These are phyloP conservation scores for Asparagopsis taxiformis DNA, from an alignment of 31 red algal genomes.

Conservation along the genomic window DNA sequence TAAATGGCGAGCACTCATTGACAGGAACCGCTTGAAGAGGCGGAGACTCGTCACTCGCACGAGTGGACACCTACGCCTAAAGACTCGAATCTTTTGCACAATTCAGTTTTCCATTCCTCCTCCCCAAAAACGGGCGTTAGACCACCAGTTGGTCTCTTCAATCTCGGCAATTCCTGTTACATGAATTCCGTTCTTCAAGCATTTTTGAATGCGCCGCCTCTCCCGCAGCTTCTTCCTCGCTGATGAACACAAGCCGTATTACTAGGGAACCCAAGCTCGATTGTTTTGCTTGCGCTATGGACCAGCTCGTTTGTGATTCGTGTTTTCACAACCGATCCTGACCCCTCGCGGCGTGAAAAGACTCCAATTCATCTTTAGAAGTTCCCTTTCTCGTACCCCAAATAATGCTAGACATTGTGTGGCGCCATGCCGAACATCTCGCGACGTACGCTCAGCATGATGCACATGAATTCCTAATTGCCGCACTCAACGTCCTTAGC, in stretches of 20 bases:
- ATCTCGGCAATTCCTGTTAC: constrained; percentile 96
- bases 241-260: constrained; percentile 67
- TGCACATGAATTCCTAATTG: constrained; percentile 92
- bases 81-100: constrained; percentile 40
- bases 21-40: constrained; percentile 16
- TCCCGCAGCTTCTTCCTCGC: constrained; percentile 88
- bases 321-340: constrained; percentile 44
- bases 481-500: constrained; percentile 73
- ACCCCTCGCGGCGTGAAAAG: constrained; percentile 30
- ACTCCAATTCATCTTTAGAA: constrained; percentile 27
- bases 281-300: constrained; percentile 78
- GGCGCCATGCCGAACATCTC: constrained; percentile 80
- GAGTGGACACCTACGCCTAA: constrained; percentile 59
- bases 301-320: constrained; percentile 59
- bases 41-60: constrained; percentile 31
- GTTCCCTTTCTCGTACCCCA: constrained; percentile 83
- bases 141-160: constrained; percentile 76
- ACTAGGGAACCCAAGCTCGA: constrained; percentile 28
- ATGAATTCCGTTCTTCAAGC: constrained; percentile 96
- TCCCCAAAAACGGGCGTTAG: constrained; percentile 18
- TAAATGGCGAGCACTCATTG: not conserved
- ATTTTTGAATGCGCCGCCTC: constrained; percentile 74
- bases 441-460: constrained; percentile 96
- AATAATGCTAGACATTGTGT: constrained; percentile 82
- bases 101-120: constrained; percentile 31